These are phyloP conservation scores for Phytomonas francai DNA, from an alignment of 208 protist genomes.

Conservation along the genomic window DNA sequence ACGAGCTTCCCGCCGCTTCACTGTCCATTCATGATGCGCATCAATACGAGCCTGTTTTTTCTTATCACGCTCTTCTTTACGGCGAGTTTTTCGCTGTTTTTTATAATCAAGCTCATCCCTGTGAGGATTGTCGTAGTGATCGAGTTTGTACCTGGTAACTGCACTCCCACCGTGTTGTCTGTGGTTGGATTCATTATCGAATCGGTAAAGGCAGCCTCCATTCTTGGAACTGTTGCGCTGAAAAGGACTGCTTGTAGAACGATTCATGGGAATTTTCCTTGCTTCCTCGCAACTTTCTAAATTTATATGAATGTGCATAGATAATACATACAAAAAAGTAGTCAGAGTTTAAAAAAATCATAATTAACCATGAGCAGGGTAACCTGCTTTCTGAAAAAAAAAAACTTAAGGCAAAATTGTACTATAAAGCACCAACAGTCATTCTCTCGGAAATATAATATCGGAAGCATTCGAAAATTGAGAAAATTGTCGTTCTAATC, in stretches of 20 bases:
- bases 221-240: background rate
- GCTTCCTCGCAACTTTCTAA: background rate
- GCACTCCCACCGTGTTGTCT: no score
- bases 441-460: background rate
- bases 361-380: background rate
- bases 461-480: background rate
- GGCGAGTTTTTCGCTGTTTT: conserved; percentile 56
- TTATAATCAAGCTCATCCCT: background rate
- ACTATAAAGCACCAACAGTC: background rate
- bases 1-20: conserved; percentile 28
- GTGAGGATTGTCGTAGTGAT: conserved; percentile 17
- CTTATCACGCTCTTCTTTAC: conserved; percentile 28
- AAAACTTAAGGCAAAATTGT: background rate
- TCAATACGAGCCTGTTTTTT: conserved; percentile 48
- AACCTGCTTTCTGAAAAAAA: background rate
- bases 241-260: background rate
- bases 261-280: background rate
- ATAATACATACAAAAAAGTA: conserved; percentile 2
- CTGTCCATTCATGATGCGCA: conserved; percentile 41
- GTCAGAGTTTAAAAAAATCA: background rate
- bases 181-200: no score
- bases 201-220: background rate
- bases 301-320: background rate
- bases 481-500: background rate
- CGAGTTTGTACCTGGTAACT: background rate